Base-by-base conservation (phyloP, 805 yeast genomes). In the Wickerhamiella parazyma region DNA sequence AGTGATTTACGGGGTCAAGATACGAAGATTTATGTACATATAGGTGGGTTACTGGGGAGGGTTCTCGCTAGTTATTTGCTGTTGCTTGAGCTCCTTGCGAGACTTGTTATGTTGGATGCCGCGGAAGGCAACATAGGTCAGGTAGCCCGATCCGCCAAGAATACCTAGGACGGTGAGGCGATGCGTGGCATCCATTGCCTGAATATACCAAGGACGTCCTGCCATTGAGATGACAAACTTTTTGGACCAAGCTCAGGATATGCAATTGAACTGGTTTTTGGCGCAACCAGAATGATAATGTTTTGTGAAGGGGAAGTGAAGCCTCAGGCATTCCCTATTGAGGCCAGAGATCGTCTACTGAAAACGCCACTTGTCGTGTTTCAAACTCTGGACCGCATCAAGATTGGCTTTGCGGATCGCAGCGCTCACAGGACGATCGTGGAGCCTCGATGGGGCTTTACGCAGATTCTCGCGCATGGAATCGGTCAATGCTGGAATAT, bases 131-230 rank as follows among this genome's bases (percentile, higher is more conserved):
- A 40, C 14, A 40, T 38, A 52, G 18, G 46, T 41, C 11, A 54
- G 58, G 64, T 48, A 58, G 46, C 68, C 57, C 28, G 68, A 62
- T 42, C 55, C 64, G 21, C 87, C 87, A 17, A 77, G 71, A 24
- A 80, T 65, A 3, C 80, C 70, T 18, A 80, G 57, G 36, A 80
- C 86, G 0, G 84, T 76, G 47, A 79, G 59, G 63, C 89, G 78
- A 61, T 80, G 89, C 21, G 70, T 71, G 34, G 80, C 71, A 59
- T 80, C 89, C 2, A 83, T 73, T 3, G 72, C 75, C 59, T 74
- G 77, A 2, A 80, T 75, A 59, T 80, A 80, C 89, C 89, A 80
- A 38, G 87, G 82, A 57, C 67, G 54, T 26, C 42, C 42, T 17
- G 42, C 42, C 42, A 39, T 39, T 39, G 25, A 19, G 28, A 28